Evolutionary conservation across 1,284 basidiomycete species (phyloP).

Genomic region (Earliella scabrosa): DNA sequence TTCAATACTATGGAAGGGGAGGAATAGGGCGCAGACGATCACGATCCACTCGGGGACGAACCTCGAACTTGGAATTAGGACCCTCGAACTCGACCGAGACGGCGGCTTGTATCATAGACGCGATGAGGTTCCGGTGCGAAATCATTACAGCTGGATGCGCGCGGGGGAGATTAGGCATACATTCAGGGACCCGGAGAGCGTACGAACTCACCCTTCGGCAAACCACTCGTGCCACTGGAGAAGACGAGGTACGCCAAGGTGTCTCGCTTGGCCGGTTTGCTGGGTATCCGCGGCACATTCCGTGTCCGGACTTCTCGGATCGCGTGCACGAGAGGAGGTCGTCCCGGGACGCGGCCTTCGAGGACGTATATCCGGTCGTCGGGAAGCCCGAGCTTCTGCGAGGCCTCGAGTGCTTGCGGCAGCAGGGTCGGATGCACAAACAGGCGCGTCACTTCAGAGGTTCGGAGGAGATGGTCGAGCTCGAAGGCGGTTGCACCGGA

Average conservation of each 20-base stretch:
- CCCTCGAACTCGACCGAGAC: constrained; percentile 33
- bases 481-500: constrained; percentile 71
- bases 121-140: constrained; percentile 69
- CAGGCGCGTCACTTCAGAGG: constrained; percentile 58
- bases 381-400: constrained; percentile 54
- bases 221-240: constrained; percentile 78
- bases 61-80: constrained; percentile 8
- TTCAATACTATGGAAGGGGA: too few relatives aligned
- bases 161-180: background rate
- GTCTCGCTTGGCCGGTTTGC: constrained; percentile 52
- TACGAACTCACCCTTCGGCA: constrained; percentile 64
- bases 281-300: constrained; percentile 43
- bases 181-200: background rate
- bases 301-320: constrained; percentile 45
- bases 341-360: constrained; percentile 45
- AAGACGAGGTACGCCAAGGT: constrained; percentile 76
- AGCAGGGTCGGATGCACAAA: constrained; percentile 65
- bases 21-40: too few relatives aligned
- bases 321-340: constrained; percentile 49
- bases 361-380: constrained; percentile 58
- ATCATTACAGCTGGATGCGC: constrained; percentile 68
- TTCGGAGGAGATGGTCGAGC: constrained; percentile 58
- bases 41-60: background rate
- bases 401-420: constrained; percentile 50
- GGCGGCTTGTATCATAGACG: constrained; percentile 48